Evolutionary conservation across 2,329 filamentous ascomycete genomes (phyloP).

Genomic region (Arthrobotrys pseudoclavata): DNA sequence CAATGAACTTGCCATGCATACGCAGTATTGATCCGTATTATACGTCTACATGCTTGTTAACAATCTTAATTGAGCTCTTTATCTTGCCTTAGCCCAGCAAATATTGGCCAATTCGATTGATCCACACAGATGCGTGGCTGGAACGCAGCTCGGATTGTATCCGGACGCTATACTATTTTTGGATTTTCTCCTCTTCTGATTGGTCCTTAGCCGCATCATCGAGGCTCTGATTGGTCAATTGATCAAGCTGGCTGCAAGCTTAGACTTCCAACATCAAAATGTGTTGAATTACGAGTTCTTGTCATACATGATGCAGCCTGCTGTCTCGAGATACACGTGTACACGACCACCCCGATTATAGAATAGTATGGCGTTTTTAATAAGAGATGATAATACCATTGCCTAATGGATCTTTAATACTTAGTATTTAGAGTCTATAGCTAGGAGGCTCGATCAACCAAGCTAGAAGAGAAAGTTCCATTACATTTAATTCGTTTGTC

Average conservation of each 20-base stretch:
- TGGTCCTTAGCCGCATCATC: background rate
- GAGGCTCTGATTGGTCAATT: background rate
- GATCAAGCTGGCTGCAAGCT: background rate
- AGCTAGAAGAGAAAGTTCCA: background rate
- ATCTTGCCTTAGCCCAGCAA: background rate
- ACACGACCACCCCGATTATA: background rate
- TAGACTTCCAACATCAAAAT: conserved; percentile 7
- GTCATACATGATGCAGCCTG: background rate
- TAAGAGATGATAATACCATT: background rate
- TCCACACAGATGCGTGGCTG: background rate
- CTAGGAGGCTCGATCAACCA: background rate
- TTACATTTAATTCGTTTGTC: background rate
- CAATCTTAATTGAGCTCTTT: background rate
- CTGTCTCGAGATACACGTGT: conserved; percentile 1
- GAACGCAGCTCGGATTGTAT: background rate
- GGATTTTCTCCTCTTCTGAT: background rate
- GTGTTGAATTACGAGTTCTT: conserved; percentile 1
- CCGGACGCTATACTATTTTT: background rate
- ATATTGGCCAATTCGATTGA: background rate
- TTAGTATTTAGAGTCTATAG: background rate
- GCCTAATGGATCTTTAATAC: background rate
- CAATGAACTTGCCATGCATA: background rate
- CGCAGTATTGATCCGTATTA: background rate
- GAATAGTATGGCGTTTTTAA: background rate
- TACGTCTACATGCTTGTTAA: background rate